Evolutionary conservation across 352 stramenopile genomes (phyloP).

Genomic region (Pythium scleroteichum): DNA sequence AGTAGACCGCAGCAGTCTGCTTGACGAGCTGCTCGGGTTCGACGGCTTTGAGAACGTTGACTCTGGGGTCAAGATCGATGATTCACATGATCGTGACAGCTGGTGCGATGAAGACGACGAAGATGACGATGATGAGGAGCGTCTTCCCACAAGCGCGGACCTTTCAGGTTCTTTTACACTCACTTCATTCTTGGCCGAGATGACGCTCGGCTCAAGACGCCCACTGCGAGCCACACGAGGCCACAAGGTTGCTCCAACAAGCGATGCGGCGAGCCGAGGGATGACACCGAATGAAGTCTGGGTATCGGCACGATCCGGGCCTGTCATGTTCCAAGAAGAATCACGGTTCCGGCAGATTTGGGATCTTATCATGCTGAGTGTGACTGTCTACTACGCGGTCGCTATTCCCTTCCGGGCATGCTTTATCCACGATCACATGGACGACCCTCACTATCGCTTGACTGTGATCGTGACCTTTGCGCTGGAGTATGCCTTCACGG

Average conservation of each 20-base stretch:
- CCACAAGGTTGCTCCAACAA: conserved; percentile 6
- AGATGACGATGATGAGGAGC: conserved; percentile 4
- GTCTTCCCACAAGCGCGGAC: neutral
- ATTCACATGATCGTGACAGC: neutral
- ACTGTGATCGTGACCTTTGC: conserved; percentile 43
- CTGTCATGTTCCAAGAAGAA: conserved; percentile 33
- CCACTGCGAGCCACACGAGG: neutral
- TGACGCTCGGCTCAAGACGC: conserved; percentile 3
- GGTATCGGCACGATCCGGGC: conserved; percentile 1
- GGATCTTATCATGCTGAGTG: conserved; percentile 50
- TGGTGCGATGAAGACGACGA: conserved; percentile 1
- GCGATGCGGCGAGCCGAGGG: neutral
- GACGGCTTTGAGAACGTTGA: conserved; percentile 21
- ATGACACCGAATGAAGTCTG: conserved; percentile 30
- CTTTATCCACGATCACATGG: conserved; percentile 57
- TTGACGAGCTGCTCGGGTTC: conserved; percentile 20
- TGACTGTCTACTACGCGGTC: conserved; percentile 60
- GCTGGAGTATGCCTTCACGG: conserved; percentile 53
- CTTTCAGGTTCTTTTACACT: conserved; percentile 14
- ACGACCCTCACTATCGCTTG: conserved; percentile 24
- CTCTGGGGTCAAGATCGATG: neutral
- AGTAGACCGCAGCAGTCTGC: conserved; percentile 6
- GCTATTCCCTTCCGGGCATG: conserved; percentile 58
- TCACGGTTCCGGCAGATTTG: conserved; percentile 52
- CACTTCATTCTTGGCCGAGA: conserved; percentile 13